phyloP scores from a whole-genome alignment of 1,139 yeast species.

The Kluyveromyces marxianus region DNA sequence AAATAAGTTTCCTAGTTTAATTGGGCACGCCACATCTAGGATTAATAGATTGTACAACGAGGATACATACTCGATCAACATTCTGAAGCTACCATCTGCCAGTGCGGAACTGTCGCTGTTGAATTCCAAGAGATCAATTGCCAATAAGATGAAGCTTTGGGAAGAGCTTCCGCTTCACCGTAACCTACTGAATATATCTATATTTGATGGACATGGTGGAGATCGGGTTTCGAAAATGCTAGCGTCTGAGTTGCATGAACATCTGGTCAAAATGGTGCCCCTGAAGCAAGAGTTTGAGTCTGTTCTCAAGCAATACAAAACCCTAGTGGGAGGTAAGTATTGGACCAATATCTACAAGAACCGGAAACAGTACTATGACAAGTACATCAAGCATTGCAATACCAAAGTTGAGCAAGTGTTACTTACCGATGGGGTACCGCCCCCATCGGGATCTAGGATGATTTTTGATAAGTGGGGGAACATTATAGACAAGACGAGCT shows the following conservation, averaged over 20 bases:
- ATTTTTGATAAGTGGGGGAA: slow-evolving; percentile 32
- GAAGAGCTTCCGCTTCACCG: slow-evolving; percentile 13
- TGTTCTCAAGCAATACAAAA: slow-evolving; percentile 44
- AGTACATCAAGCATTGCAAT: slow-evolving; percentile 34
- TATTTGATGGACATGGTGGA: slow-evolving; percentile 96
- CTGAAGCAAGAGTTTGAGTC: slow-evolving; percentile 29
- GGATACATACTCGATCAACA: slow-evolving; percentile 49
- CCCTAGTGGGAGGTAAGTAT: slow-evolving; percentile 62
- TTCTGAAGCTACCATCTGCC: slow-evolving; percentile 32
- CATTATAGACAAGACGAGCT: slow-evolving; percentile 29
- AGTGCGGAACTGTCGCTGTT: slow-evolving; percentile 28
- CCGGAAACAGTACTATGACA: slow-evolving; percentile 38
- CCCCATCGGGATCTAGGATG: slow-evolving; percentile 34
- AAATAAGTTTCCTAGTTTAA: slow-evolving; percentile 25
- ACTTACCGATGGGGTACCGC: slow-evolving; percentile 9
- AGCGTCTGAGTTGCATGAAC: slow-evolving; percentile 43
- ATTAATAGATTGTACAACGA: slow-evolving; percentile 76
- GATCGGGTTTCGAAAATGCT: slow-evolving; percentile 61
- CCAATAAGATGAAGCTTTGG: slow-evolving; percentile 12
- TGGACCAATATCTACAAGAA: slow-evolving; percentile 74
- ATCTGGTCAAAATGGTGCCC: slow-evolving; percentile 43
- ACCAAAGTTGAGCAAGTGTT: slow-evolving; percentile 33
- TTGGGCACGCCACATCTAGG: slow-evolving; percentile 75
- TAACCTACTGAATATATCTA: slow-evolving; percentile 54
- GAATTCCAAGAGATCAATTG: slow-evolving; percentile 15